Conservation (phyloP, 805 yeast species). For the Candida ovalis region DNA sequence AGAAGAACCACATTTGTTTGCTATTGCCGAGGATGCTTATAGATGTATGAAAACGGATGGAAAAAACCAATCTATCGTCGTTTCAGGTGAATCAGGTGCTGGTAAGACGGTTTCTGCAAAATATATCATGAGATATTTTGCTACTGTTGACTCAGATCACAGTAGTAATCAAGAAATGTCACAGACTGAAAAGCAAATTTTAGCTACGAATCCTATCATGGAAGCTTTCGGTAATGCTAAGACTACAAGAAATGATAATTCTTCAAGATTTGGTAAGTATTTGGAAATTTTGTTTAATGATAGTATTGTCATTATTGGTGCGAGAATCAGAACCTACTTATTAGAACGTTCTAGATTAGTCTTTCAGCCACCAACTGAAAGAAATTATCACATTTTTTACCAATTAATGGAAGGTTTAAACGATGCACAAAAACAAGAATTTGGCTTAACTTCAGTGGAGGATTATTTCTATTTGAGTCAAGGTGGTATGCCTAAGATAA, state of each 20-base stretch:
- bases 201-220: slow-evolving; percentile 96
- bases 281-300: slow-evolving; percentile 83
- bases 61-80: slow-evolving; percentile 91
- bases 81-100: slow-evolving; percentile 97
- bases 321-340: slow-evolving; percentile 86
- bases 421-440: slow-evolving; percentile 47
- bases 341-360: slow-evolving; percentile 93
- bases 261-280: slow-evolving; percentile 96
- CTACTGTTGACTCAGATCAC: slow-evolving; percentile 71
- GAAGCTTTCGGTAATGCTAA: slow-evolving; percentile 99
- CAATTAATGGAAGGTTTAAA: slow-evolving; percentile 77
- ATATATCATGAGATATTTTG: slow-evolving; percentile 95
- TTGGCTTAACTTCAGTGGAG: slow-evolving; percentile 59
- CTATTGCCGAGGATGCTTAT: slow-evolving; percentile 97
- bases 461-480: slow-evolving; percentile 84
- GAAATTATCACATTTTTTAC: slow-evolving; percentile 94
- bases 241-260: slow-evolving; percentile 94
- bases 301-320: slow-evolving; percentile 81
- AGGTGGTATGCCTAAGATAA: slow-evolving; percentile 71
- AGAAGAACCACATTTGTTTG: slow-evolving; percentile 93
- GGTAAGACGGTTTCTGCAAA: slow-evolving; percentile 98
- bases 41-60: slow-evolving; percentile 86
- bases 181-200: slow-evolving; percentile 86
- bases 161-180: slow-evolving; percentile 60
- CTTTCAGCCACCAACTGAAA: slow-evolving; percentile 84